Evolutionary conservation across 768 basidiomycete genomes (phyloP), one percentile per base, ranked within the genome.

Genomic region (Panus rudis): DNA sequence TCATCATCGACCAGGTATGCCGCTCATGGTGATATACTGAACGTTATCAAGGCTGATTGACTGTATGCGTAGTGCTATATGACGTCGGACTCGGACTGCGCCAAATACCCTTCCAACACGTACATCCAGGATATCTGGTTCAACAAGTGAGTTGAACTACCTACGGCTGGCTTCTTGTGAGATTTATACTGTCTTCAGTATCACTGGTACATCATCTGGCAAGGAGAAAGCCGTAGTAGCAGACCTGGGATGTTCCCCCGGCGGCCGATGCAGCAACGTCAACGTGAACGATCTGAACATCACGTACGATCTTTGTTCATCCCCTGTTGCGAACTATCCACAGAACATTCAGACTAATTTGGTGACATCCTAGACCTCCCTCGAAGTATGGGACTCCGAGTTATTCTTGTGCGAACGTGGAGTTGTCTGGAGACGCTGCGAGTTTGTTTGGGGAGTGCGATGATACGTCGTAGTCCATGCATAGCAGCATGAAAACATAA

Each of bases 41-140:
- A 12, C 42, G 27, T 19, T 12, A 19, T n/a, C n/a, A n/a, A n/a
- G n/a, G n/a, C n/a, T n/a, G n/a, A n/a, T 30, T 30, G 28, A 30
- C n/a, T 30, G 28, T 30, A n/a, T 26, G 14, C 22, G 10, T 33
- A 75, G 71, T 76, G 74, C 44, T 78, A 78, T 53, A 58, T 63
- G 57, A 75, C 71, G 2, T 58, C 60, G 28, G 66, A 73, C 14
- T 52, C 67, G 21, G 67, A 57, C 25, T 78, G 78, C 54, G 60
- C 71, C n/a, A 60, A 72, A 53, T 76, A 69, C 61, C 78, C 76
- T 4, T 75, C 71, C 0, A 78, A 75, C 49, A 69, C 67, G 4
- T 62, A 64, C 38, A 80, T 81, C 50, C 70, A 75, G 45, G 77
- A 81, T 52, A 63, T 81, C 27, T 70, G 65, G 54, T 80, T 75